Conservation (phyloP, 2,329 filamentous ascomycete genomes). For the Nothopassalora personata region DNA sequence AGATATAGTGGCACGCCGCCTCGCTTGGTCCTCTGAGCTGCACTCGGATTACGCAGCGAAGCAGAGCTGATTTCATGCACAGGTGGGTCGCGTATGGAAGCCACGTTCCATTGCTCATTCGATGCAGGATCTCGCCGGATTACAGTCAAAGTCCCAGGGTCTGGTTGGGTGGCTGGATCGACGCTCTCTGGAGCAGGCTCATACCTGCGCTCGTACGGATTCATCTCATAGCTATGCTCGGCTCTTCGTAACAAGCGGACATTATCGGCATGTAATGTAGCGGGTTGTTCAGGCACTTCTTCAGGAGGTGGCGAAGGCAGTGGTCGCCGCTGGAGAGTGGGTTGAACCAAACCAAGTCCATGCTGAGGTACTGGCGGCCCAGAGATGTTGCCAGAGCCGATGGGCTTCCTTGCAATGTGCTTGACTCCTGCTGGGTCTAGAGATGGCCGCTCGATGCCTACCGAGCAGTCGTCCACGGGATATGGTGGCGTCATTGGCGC, state of each 20-base stretch:
- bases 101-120: slow-evolving; percentile 49
- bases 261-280: slow-evolving; percentile 22
- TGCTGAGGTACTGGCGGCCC: not conserved
- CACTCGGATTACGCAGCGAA: slow-evolving; percentile 25
- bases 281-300: slow-evolving; percentile 11
- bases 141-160: slow-evolving; percentile 38
- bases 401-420: slow-evolving; percentile 24
- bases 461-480: slow-evolving; percentile 14
- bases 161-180: slow-evolving; percentile 7
- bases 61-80: slow-evolving; percentile 43
- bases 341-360: slow-evolving; percentile 11
- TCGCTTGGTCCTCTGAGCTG: slow-evolving; percentile 31
- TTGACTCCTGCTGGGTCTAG: slow-evolving; percentile 10
- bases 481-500: slow-evolving; percentile 19
- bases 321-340: slow-evolving; percentile 19
- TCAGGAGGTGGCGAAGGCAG: slow-evolving; percentile 25
- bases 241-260: slow-evolving; percentile 19
- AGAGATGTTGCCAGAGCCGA: slow-evolving; percentile 6
- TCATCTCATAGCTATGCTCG: slow-evolving; percentile 20
- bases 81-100: slow-evolving; percentile 44
- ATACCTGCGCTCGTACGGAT: slow-evolving; percentile 22
- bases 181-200: slow-evolving; percentile 6
- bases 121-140: slow-evolving; percentile 48
- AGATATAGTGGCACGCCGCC: slow-evolving; percentile 45
- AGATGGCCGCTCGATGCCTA: not conserved